Percentiles rank a stretch among this genome's conserved stretches.
Conservation (phyloP, 2,329 filamentous ascomycete genomes). For the Alternaria panax region DNA sequence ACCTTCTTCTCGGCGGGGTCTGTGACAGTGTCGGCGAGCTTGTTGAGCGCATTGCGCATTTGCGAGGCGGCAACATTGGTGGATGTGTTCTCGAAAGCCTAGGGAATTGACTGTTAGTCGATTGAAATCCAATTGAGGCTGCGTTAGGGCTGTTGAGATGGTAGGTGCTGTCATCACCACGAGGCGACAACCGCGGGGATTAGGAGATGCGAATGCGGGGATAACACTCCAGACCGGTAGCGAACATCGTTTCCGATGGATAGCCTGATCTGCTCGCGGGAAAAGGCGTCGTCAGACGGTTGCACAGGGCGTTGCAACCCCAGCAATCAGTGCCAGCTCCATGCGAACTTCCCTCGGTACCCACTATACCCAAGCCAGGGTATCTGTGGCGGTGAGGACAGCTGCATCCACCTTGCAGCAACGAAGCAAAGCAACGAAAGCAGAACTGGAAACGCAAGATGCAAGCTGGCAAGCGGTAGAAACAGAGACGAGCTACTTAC, state of each 20-base stretch:
- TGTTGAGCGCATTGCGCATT: constrained; percentile 98
- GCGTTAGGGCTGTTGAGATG: background rate
- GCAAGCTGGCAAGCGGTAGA: constrained; percentile 1
- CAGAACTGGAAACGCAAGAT: background rate
- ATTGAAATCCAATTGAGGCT: background rate
- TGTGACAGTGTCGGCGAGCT: constrained; percentile 86
- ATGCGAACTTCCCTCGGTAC: background rate
- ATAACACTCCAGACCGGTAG: background rate
- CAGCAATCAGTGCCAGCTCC: background rate
- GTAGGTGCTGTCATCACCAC: background rate
- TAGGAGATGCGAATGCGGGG: constrained; percentile 1
- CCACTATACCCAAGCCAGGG: background rate
- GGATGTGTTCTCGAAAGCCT: constrained; percentile 99
- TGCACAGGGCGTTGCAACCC: background rate
- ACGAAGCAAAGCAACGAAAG: background rate
- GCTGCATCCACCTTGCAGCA: background rate
- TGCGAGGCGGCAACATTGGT: constrained; percentile 97
- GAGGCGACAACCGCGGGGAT: background rate
- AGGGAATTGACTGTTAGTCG: constrained; percentile 29
- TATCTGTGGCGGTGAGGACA: background rate
- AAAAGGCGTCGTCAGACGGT: background rate
- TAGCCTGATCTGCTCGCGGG: background rate
- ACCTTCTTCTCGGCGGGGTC: constrained; percentile 83
- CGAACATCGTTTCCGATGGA: background rate
- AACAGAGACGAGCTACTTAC: constrained; percentile 62